These are phyloP conservation scores for Setaria viridis DNA, from an alignment of 202 grass and related monocot species.

Conservation along the genomic window DNA sequence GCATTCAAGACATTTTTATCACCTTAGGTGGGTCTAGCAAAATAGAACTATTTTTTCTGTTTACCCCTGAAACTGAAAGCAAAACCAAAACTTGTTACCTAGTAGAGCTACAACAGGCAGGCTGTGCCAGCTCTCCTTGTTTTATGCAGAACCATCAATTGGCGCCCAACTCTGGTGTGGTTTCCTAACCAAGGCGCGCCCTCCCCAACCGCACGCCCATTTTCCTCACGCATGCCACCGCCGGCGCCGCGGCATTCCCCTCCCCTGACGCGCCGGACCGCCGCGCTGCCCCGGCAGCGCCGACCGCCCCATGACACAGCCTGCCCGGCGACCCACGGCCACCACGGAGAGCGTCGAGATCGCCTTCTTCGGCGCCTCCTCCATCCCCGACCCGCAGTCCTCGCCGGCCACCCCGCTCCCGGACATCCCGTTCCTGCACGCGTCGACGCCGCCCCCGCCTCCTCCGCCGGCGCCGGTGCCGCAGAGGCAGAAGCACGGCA, in stretches of 20 bases:
- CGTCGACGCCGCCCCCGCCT: conserved; percentile 12
- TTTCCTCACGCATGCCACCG: conserved; percentile 32
- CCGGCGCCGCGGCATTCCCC: conserved; percentile 21
- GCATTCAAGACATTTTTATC: too few species aligned
- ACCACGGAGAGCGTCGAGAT: conserved; percentile 1
- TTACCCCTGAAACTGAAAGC: background rate
- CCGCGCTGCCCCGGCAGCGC: conserved; percentile 41
- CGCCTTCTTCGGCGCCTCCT: conserved; percentile 40
- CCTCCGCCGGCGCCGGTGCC: conserved; percentile 35
- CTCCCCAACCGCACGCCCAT: conserved; percentile 5
- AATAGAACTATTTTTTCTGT: too few species aligned
- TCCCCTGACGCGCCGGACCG: background rate
- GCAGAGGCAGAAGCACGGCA: conserved; percentile 27
- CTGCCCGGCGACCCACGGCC: conserved; percentile 18
- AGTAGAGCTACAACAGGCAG: too few species aligned
- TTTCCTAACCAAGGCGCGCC: conserved; percentile 27
- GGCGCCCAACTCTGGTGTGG: background rate
- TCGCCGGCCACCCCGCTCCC: conserved; percentile 13
- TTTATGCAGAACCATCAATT: conserved; percentile 39
- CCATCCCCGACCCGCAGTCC: conserved; percentile 31
- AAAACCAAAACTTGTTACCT: too few species aligned
- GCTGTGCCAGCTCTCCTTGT: background rate
- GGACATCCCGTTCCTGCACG: conserved; percentile 18
- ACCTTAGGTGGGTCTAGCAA: too few species aligned
- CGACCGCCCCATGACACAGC: conserved; percentile 60